A percentile compares a stretch with the other conserved stretches of the same genome.
Evolutionary conservation across 306 rosid genomes (phyloP).

Genomic region (Delonix regia): DNA sequence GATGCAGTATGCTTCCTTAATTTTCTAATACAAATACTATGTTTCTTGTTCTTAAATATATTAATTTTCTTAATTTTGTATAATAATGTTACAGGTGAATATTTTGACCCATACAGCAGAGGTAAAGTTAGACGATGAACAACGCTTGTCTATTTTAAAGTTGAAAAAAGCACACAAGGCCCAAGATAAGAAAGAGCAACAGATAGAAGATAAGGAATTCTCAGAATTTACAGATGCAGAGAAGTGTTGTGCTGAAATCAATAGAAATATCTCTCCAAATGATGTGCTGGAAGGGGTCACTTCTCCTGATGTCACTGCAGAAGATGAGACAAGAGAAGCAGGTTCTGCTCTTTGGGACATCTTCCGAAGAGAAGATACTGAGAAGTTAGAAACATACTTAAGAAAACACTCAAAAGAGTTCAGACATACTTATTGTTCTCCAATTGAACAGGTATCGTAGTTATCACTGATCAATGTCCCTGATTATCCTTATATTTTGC

Average conservation of each 20-base stretch:
- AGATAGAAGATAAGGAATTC: slow-evolving; percentile 28
- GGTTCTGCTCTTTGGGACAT: slow-evolving; percentile 87
- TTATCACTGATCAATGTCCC: slow-evolving; percentile 1
- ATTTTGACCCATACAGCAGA: slow-evolving; percentile 78
- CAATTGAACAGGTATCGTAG: slow-evolving; percentile 64
- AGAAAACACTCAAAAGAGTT: slow-evolving; percentile 68
- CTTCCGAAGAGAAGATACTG: slow-evolving; percentile 75
- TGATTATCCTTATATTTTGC: slow-evolving; percentile 18
- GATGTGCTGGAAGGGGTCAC: slow-evolving; percentile 30
- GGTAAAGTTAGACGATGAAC: slow-evolving; percentile 49
- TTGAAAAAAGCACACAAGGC: slow-evolving; percentile 64
- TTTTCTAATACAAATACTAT: not conserved
- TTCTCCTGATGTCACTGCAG: slow-evolving; percentile 24
- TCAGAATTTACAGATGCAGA: slow-evolving; percentile 21
- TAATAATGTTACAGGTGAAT: slow-evolving; percentile 61
- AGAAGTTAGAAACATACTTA: slow-evolving; percentile 68
- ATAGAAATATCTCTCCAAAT: slow-evolving; percentile 27
- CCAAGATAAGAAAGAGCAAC: slow-evolving; percentile 66
- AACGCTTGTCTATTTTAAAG: slow-evolving; percentile 50
- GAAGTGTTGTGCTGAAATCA: slow-evolving; percentile 32
- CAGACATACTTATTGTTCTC: slow-evolving; percentile 72
- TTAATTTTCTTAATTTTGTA: slow-evolving; percentile 24
- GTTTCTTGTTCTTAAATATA: not conserved
- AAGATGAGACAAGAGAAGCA: slow-evolving; percentile 37
- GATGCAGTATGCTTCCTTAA: slow-evolving; percentile 70